phyloP scores from a whole-genome alignment of 2,329 filamentous ascomycete genomes.

The Fusarium keratoplasticum region DNA sequence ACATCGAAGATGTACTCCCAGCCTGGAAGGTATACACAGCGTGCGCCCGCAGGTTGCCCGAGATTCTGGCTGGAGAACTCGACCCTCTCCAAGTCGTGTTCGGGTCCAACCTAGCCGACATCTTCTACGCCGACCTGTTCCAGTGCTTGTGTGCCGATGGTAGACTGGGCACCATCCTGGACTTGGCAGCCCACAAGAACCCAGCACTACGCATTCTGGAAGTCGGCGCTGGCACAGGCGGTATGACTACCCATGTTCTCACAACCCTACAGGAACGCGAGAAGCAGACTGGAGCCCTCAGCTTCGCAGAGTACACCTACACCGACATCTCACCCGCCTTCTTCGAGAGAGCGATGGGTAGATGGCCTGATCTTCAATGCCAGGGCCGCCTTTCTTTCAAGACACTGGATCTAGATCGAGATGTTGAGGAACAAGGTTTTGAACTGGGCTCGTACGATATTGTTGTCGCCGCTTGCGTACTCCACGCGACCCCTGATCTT shows the following conservation, averaged over 20 bases:
- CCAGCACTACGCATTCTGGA: not conserved
- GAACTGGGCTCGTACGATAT: conserved; percentile 48
- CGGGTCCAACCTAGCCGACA: not conserved
- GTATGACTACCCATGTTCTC: not conserved
- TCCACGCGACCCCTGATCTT: conserved; percentile 47
- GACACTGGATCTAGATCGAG: conserved; percentile 36
- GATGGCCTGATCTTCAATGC: not conserved
- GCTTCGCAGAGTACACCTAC: not conserved
- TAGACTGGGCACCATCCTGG: not conserved
- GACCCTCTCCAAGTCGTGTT: not conserved
- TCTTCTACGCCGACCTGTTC: not conserved
- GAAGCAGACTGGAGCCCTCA: not conserved
- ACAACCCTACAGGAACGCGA: not conserved
- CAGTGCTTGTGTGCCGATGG: not conserved
- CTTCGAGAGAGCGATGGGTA: not conserved
- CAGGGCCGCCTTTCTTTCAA: conserved; percentile 9
- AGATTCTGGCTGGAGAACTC: not conserved
- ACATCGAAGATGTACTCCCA: not conserved
- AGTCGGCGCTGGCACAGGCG: not conserved
- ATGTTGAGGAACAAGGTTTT: conserved; percentile 47
- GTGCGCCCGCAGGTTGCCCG: not conserved
- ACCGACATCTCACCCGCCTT: not conserved
- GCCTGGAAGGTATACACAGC: not conserved
- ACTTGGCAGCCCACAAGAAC: not conserved
- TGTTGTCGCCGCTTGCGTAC: conserved; percentile 50